Conservation (phyloP, 2,329 filamentous ascomycete species). For the Sporothrix brunneoviolacea region DNA sequence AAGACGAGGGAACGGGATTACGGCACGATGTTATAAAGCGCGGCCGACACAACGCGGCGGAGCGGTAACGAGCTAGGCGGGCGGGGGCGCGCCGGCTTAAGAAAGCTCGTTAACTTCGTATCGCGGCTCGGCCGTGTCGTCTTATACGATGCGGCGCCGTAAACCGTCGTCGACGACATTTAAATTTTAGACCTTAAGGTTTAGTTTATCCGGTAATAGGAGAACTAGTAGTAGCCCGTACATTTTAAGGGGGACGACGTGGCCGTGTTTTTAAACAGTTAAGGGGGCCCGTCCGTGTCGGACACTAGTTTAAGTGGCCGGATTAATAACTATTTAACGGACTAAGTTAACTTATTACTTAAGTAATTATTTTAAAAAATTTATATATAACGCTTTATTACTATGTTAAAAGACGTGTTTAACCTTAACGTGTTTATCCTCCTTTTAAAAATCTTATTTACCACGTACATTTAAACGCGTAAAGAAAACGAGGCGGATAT, state of each 20-base stretch:
- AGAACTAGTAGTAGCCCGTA: not conserved
- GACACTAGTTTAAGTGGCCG: not conserved
- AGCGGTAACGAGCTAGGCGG: not conserved
- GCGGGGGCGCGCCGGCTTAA: not conserved
- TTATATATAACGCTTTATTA: not conserved
- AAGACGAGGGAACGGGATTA: not conserved
- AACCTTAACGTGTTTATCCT: not conserved
- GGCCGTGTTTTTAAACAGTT: not conserved
- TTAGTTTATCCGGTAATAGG: not conserved
- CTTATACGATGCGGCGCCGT: not conserved
- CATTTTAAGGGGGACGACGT: not conserved
- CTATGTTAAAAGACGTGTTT: not conserved
- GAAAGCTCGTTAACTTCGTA: not conserved
- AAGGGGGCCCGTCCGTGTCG: not conserved
- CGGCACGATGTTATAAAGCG: not conserved
- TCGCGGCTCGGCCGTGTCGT: not conserved
- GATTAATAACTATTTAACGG: not conserved
- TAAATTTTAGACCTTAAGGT: not conserved
- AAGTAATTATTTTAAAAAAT: not conserved
- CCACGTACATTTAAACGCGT: not conserved
- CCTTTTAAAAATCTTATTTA: not conserved
- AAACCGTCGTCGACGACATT: not conserved
- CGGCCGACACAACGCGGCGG: not conserved
- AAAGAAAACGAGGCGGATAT: not conserved
- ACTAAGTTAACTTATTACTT: not conserved